These are phyloP conservation scores for Zalerion maritima DNA, from an alignment of 495 filamentous ascomycete genomes.

Conservation along the genomic window DNA sequence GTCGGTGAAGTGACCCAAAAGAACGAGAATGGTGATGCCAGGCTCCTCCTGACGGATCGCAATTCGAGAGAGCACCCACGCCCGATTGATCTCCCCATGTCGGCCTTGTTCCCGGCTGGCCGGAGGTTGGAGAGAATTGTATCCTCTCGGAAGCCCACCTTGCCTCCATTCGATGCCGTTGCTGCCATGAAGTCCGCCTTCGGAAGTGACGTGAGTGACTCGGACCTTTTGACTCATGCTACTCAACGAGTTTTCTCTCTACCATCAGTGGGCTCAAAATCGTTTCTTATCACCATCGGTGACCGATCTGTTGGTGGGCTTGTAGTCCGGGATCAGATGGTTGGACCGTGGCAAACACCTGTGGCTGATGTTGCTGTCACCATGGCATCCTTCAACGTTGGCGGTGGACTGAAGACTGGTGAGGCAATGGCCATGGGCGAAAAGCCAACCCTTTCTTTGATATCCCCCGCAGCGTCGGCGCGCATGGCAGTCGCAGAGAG, in stretches of 20 bases:
- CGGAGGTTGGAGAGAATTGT: slow-evolving; percentile 74
- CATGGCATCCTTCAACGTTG: slow-evolving; percentile 57
- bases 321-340: slow-evolving; percentile 84
- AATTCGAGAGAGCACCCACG: slow-evolving; percentile 61
- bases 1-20: slow-evolving; percentile 65
- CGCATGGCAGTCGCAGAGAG: slow-evolving; percentile 94
- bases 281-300: slow-evolving; percentile 91
- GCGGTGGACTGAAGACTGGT: slow-evolving; percentile 51
- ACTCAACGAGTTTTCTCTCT: slow-evolving; percentile 67
- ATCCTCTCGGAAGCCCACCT: slow-evolving; percentile 49
- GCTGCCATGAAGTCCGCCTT: slow-evolving; percentile 29
- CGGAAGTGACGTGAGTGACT: slow-evolving; percentile 35
- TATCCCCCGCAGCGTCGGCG: slow-evolving; percentile 84
- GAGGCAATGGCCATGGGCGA: slow-evolving; percentile 98
- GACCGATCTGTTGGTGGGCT: slow-evolving; percentile 86
- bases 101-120: slow-evolving; percentile 79
- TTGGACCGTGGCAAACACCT: slow-evolving; percentile 91
- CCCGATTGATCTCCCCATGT: slow-evolving; percentile 85
- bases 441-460: slow-evolving; percentile 77
- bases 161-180: slow-evolving; percentile 57
- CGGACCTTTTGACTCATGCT: slow-evolving; percentile 60
- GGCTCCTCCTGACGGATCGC: slow-evolving; percentile 66
- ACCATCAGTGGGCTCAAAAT: slow-evolving; percentile 86
- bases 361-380: slow-evolving; percentile 91
- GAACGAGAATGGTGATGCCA: slow-evolving; percentile 45